Evolutionary conservation across 257 asterid genomes (phyloP).

Genomic region (Przewalskia tangutica): DNA sequence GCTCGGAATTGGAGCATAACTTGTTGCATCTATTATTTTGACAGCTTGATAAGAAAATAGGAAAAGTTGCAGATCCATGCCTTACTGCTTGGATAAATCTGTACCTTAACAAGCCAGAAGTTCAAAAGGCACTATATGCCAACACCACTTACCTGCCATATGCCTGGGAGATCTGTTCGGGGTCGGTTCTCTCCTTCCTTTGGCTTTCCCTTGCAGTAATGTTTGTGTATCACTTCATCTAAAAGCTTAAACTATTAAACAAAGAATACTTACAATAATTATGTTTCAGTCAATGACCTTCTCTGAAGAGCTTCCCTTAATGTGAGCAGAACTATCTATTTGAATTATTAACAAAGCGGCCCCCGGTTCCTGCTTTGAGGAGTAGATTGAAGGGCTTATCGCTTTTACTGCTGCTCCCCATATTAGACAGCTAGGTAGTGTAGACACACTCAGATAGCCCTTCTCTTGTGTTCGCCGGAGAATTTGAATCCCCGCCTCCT

Average conservation of each 20-base stretch:
- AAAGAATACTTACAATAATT: not conserved
- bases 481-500: too few species aligned
- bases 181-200: not conserved
- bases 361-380: too few species aligned
- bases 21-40: not conserved
- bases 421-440: too few species aligned
- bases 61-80: slow-evolving; percentile 14
- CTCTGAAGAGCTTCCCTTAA: too few species aligned
- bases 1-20: not conserved
- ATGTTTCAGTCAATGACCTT: too few species aligned
- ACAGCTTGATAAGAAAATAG: not conserved
- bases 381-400: too few species aligned
- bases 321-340: too few species aligned
- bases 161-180: slow-evolving; percentile 14
- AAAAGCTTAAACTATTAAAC: not conserved
- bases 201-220: not conserved
- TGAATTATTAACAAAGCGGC: too few species aligned
- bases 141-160: slow-evolving; percentile 2
- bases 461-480: too few species aligned
- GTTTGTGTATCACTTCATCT: not conserved
- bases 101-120: slow-evolving; percentile 12
- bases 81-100: not conserved
- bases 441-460: too few species aligned
- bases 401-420: too few species aligned
- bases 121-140: slow-evolving; percentile 20